These are phyloP conservation scores for Suillus occidentalis DNA, from an alignment of 768 basidiomycete species.

Conservation along the genomic window DNA sequence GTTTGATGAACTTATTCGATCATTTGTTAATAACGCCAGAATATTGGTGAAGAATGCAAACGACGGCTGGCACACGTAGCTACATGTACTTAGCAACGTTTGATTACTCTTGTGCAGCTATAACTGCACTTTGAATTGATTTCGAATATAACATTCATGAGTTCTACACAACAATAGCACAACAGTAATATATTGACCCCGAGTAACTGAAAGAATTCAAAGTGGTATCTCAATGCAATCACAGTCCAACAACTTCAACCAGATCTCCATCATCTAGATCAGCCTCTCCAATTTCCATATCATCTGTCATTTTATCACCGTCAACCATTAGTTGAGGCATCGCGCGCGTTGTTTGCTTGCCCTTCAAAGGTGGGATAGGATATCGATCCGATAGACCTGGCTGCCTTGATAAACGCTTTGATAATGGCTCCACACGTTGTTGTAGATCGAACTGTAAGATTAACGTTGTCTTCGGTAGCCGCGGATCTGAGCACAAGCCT, in stretches of 20 bases:
- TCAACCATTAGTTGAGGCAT: slow-evolving; percentile 54
- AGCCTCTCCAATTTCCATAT: slow-evolving; percentile 59
- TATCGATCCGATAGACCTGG: slow-evolving; percentile 60
- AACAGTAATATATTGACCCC: neutral
- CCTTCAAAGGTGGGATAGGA: slow-evolving; percentile 32
- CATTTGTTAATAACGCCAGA: slow-evolving; percentile 90
- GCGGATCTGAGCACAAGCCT: slow-evolving; percentile 66
- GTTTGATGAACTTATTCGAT: slow-evolving; percentile 90
- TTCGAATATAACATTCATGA: neutral
- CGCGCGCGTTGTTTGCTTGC: slow-evolving; percentile 27
- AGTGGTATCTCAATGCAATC: slow-evolving; percentile 8
- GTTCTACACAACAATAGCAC: neutral
- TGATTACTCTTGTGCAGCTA: neutral
- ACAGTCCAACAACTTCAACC: slow-evolving; percentile 71
- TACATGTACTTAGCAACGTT: too few species aligned
- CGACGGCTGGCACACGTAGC: slow-evolving; percentile 44
- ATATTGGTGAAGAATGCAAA: slow-evolving; percentile 80
- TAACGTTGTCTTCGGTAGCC: slow-evolving; percentile 48
- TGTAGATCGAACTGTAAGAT: slow-evolving; percentile 68
- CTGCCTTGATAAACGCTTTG: slow-evolving; percentile 70
- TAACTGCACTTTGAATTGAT: too few species aligned
- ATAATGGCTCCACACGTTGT: slow-evolving; percentile 79
- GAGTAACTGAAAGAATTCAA: neutral
- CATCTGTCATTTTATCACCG: slow-evolving; percentile 66
- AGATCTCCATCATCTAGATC: slow-evolving; percentile 81